phyloP scores from a whole-genome alignment of 2,329 filamentous ascomycete species.

The Botryosphaeria dothidea region DNA sequence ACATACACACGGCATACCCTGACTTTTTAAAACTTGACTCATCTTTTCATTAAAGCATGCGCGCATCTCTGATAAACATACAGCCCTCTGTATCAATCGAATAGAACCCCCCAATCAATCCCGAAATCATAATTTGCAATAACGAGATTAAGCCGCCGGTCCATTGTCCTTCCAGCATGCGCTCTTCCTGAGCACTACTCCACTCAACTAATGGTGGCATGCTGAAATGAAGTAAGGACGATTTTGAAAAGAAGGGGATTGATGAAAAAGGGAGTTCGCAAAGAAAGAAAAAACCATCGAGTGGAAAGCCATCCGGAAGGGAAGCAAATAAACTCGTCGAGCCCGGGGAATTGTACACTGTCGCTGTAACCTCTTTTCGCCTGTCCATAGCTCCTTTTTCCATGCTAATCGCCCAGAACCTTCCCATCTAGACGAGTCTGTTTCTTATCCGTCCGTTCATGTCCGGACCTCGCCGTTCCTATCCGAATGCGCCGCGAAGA shows the following conservation, averaged over 20 bases:
- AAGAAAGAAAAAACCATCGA: background rate
- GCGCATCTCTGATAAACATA: conserved; percentile 1
- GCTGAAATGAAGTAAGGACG: background rate
- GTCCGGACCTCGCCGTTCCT: background rate
- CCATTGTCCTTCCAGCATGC: background rate
- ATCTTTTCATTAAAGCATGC: background rate
- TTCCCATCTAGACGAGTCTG: background rate
- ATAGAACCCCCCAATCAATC: background rate
- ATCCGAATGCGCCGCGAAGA: conserved; percentile 16
- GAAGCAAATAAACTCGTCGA: conserved; percentile 16
- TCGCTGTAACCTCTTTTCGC: background rate
- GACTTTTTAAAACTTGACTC: background rate
- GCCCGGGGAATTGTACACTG: conserved; percentile 7
- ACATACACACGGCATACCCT: background rate
- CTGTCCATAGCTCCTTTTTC: conserved; percentile 11
- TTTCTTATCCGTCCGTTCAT: background rate
- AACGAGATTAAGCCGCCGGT: background rate
- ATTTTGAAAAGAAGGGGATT: background rate
- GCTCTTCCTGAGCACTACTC: background rate
- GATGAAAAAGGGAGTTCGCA: background rate
- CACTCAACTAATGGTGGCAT: background rate
- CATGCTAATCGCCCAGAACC: background rate
- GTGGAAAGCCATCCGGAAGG: background rate
- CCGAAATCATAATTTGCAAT: background rate
- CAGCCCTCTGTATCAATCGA: background rate